These are phyloP conservation scores for Cytospora piceicola DNA, from an alignment of 2,329 filamentous ascomycete genomes.

Conservation along the genomic window DNA sequence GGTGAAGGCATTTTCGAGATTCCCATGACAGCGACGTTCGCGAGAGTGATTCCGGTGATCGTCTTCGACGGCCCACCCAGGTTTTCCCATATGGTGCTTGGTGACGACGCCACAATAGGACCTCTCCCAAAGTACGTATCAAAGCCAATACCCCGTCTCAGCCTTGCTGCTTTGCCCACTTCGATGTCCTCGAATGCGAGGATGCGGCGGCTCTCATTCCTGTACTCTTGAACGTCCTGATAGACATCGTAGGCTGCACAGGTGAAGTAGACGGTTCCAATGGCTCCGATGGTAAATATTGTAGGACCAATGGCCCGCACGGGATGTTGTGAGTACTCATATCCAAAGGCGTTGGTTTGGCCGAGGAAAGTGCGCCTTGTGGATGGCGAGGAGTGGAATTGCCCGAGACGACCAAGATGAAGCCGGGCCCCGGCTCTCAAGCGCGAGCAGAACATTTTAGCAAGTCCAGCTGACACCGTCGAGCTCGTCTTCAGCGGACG, in stretches of 20 bases:
- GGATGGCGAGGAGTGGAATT: not conserved
- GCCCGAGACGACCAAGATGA: constrained; percentile 2
- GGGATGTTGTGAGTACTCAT: constrained; percentile 21
- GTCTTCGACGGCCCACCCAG: constrained; percentile 26
- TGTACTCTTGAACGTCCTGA: constrained; percentile 18
- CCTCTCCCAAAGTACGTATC: constrained; percentile 5
- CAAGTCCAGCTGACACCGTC: not conserved
- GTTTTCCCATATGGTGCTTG: constrained; percentile 27
- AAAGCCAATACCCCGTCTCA: not conserved
- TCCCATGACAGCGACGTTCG: constrained; percentile 31
- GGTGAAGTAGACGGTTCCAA: constrained; percentile 28
- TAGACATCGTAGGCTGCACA: constrained; percentile 19
- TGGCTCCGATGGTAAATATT: constrained; percentile 33
- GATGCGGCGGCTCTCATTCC: constrained; percentile 4
- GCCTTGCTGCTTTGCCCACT: constrained; percentile 3
- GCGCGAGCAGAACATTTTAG: constrained; percentile 9
- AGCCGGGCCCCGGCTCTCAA: not conserved
- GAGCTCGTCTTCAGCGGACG: not conserved
- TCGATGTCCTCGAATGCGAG: constrained; percentile 29
- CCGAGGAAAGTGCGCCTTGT: constrained; percentile 6
- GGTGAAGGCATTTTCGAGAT: constrained; percentile 28
- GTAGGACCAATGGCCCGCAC: constrained; percentile 32
- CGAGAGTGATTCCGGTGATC: constrained; percentile 28
- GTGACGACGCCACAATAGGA: constrained; percentile 23
- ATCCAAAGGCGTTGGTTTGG: not conserved